A percentile compares a stretch with the other conserved stretches of the same genome.
Evolutionary conservation across 805 yeast genomes (phyloP).

Genomic region (Spathaspora arborariae): DNA sequence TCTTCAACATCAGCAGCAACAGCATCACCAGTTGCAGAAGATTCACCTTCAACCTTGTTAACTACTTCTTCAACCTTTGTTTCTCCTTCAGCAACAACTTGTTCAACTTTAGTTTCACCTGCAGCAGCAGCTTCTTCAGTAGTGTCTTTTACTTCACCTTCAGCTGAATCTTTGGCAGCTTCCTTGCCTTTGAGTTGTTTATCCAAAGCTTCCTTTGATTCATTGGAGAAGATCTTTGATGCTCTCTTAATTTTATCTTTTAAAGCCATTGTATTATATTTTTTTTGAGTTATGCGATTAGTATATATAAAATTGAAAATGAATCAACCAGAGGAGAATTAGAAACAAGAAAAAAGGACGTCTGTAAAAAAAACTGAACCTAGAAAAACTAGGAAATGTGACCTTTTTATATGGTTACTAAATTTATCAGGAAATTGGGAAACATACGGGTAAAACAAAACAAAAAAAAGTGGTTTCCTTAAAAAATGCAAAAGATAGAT

Average conservation of each 20-base stretch:
- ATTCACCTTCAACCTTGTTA: slow-evolving; percentile 8
- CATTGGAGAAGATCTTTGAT: slow-evolving; percentile 29
- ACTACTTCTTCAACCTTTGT: slow-evolving; percentile 8
- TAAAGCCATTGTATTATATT: slow-evolving; percentile 29
- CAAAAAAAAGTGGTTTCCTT: not conserved
- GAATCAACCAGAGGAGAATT: not conserved
- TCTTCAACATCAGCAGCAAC: slow-evolving; percentile 8
- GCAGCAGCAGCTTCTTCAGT: slow-evolving; percentile 1
- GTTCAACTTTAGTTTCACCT: slow-evolving; percentile 6
- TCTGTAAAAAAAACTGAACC: not conserved
- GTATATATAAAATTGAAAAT: not conserved
- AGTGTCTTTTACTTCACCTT: not conserved
- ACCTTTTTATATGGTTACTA: not conserved
- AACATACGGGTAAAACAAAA: not conserved
- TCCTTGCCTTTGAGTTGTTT: slow-evolving; percentile 7
- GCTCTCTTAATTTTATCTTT: slow-evolving; percentile 38
- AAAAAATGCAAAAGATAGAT: not conserved
- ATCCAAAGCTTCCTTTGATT: slow-evolving; percentile 22
- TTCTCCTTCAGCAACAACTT: slow-evolving; percentile 6
- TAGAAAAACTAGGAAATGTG: not conserved
- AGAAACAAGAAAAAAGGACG: not conserved
- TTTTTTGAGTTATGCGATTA: not conserved
- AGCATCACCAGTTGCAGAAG: slow-evolving; percentile 6
- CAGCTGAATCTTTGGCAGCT: slow-evolving; percentile 4
- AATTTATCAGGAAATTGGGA: not conserved